phyloP scores from a whole-genome alignment of 441 rosid genomes.

The Jatropha multifida region DNA sequence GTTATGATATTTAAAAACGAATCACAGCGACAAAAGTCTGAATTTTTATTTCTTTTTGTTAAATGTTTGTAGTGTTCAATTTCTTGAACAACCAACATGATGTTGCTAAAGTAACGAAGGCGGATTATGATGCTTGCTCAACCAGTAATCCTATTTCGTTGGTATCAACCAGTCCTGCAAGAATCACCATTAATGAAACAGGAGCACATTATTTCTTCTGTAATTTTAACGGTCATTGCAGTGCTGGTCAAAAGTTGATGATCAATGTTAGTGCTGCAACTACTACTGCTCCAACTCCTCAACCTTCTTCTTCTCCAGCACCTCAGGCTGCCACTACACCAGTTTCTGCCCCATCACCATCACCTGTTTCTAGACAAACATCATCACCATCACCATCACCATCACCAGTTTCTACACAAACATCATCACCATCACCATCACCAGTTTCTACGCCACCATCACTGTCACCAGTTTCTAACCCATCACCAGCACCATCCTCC shows the following conservation, averaged over 20 bases:
- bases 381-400: slow-evolving; percentile 13
- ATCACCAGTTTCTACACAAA: slow-evolving; percentile 12
- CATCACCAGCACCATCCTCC: slow-evolving; percentile 11
- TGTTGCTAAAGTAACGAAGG: slow-evolving; percentile 37
- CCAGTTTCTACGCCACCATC: slow-evolving; percentile 12
- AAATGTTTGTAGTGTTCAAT: slow-evolving; percentile 34
- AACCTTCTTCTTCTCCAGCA: slow-evolving; percentile 24
- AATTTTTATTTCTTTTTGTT: not conserved
- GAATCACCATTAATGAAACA: slow-evolving; percentile 27
- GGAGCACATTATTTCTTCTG: slow-evolving; percentile 45
- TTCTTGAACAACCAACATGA: slow-evolving; percentile 31
- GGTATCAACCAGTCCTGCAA: slow-evolving; percentile 30
- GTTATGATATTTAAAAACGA: not conserved
- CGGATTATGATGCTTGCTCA: slow-evolving; percentile 34
- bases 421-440: slow-evolving; percentile 8
- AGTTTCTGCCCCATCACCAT: slow-evolving; percentile 14
- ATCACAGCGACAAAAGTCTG: not conserved
- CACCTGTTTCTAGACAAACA: slow-evolving; percentile 5
- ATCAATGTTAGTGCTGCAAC: slow-evolving; percentile 33
- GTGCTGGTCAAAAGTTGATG: slow-evolving; percentile 40
- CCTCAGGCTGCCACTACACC: slow-evolving; percentile 28
- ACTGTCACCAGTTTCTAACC: slow-evolving; percentile 1
- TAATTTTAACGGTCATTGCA: slow-evolving; percentile 30
- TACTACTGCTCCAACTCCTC: slow-evolving; percentile 28
- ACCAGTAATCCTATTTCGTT: slow-evolving; percentile 7